These are phyloP conservation scores for Fibroporia radiculosa DNA, from an alignment of 768 basidiomycete genomes.

Conservation along the genomic window DNA sequence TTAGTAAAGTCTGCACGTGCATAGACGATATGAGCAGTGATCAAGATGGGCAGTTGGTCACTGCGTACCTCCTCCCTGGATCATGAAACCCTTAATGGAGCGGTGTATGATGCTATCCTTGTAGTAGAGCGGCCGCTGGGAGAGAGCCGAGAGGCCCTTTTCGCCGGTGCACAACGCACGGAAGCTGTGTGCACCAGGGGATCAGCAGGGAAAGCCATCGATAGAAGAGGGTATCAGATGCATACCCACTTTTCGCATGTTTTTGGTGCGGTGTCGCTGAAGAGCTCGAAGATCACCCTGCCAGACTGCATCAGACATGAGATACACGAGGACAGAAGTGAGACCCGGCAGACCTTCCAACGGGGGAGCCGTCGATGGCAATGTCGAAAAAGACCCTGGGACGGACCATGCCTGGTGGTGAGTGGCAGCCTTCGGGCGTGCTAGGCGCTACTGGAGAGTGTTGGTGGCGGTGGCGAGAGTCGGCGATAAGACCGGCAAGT, in stretches of 20 bases:
- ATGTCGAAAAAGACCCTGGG: conserved; percentile 70
- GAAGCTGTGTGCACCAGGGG: conserved; percentile 45
- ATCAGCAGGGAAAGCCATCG: neutral
- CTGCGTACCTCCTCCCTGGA: conserved; percentile 65
- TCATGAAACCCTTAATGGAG: conserved; percentile 73
- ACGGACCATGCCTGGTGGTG: conserved; percentile 33
- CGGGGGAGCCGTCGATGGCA: conserved; percentile 36
- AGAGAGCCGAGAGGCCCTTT: conserved; percentile 57
- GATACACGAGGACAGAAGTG: neutral
- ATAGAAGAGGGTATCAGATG: neutral
- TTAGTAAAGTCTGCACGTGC: conserved; percentile 66
- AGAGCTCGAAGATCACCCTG: conserved; percentile 73
- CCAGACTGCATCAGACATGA: neutral
- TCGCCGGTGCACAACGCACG: conserved; percentile 83
- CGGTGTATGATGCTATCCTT: conserved; percentile 74
- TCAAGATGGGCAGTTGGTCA: neutral
- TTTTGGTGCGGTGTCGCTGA: conserved; percentile 63
- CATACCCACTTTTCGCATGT: conserved; percentile 68
- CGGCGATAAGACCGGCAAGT: too few species aligned
- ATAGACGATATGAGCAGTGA: neutral
- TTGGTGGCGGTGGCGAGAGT: neutral
- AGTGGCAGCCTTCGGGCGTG: neutral
- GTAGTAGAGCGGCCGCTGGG: conserved; percentile 73
- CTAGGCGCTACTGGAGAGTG: too few species aligned
- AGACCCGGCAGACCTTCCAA: conserved; percentile 42